A percentile compares a stretch with the other conserved stretches of the same genome.
Evolutionary conservation across 495 filamentous ascomycete genomes (phyloP).

Genomic region (Podospora pseudopauciseta): DNA sequence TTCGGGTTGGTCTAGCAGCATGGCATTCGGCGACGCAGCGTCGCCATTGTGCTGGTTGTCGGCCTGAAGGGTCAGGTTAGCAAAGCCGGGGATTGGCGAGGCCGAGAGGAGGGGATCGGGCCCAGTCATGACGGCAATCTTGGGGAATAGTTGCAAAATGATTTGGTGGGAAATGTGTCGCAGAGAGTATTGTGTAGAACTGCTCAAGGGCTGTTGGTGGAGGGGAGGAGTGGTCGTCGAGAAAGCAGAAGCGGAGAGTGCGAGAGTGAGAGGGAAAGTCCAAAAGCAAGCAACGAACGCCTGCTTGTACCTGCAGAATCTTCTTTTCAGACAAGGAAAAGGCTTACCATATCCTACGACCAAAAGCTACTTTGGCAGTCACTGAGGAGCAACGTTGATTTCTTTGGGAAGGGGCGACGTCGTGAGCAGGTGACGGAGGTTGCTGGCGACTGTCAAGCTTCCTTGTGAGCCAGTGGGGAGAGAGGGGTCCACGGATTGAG

Average conservation of each 20-base stretch:
- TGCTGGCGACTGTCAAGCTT: neutral
- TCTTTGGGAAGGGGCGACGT: neutral
- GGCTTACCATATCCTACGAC: neutral
- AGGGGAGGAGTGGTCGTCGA: neutral
- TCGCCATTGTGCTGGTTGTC: slow-evolving; percentile 39
- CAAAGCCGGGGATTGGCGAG: slow-evolving; percentile 25
- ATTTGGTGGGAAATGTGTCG: neutral
- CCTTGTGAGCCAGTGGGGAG: neutral
- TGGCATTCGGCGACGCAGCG: slow-evolving; percentile 49
- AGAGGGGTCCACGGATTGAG: neutral
- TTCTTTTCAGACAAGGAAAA: neutral
- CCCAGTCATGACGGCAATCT: neutral
- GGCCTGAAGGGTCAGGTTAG: slow-evolving; percentile 28
- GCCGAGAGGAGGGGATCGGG: neutral
- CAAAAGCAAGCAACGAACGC: neutral
- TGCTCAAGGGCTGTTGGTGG: neutral
- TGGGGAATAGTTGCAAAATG: neutral
- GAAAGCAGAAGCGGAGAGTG: neutral
- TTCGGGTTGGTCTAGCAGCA: slow-evolving; percentile 70
- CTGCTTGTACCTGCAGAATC: neutral
- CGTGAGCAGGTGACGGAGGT: neutral
- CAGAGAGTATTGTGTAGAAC: neutral
- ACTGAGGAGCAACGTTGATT: neutral
- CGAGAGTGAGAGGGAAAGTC: neutral
- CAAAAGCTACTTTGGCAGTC: neutral